Evolutionary conservation across 2,329 filamentous ascomycete species (phyloP).

Genomic region (Aspergillus carbonarius): DNA sequence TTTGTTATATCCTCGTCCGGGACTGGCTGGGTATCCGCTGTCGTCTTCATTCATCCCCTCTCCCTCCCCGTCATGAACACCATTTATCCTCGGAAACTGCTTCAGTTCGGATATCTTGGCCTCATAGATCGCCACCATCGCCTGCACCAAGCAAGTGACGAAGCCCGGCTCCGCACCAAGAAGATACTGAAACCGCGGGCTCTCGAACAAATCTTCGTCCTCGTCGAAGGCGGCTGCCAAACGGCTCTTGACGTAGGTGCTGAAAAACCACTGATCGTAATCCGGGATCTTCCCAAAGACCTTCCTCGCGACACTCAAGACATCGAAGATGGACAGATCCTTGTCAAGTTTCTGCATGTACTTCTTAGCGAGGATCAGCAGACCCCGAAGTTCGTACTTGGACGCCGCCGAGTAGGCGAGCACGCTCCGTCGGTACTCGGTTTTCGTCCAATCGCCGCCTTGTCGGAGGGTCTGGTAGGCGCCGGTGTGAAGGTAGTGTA

Average conservation of each 20-base stretch:
- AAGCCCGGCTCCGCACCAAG: neutral
- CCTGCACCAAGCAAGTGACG: slow-evolving; percentile 1
- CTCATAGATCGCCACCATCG: slow-evolving; percentile 1
- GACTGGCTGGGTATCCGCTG: neutral
- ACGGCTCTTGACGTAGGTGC: neutral
- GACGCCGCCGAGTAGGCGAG: neutral
- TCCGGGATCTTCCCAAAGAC: neutral
- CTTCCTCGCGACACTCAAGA: neutral
- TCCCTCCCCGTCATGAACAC: neutral
- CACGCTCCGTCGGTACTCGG: slow-evolving; percentile 4
- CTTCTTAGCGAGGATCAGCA: neutral
- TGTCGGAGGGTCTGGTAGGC: slow-evolving; percentile 2
- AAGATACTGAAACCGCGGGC: slow-evolving; percentile 1
- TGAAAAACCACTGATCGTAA: slow-evolving; percentile 4
- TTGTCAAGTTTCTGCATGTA: slow-evolving; percentile 7
- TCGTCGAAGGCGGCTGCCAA: neutral
- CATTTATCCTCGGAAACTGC: neutral
- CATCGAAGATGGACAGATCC: slow-evolving; percentile 3
- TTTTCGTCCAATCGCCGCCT: slow-evolving; percentile 5
- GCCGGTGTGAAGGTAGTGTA: slow-evolving; percentile 1
- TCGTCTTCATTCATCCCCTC: neutral
- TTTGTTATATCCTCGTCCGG: neutral
- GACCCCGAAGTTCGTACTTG: neutral
- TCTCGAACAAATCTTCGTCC: slow-evolving; percentile 2
- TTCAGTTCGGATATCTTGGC: neutral